Conservation (phyloP, 805 yeast genomes). For the Candida arabinofermentans region DNA sequence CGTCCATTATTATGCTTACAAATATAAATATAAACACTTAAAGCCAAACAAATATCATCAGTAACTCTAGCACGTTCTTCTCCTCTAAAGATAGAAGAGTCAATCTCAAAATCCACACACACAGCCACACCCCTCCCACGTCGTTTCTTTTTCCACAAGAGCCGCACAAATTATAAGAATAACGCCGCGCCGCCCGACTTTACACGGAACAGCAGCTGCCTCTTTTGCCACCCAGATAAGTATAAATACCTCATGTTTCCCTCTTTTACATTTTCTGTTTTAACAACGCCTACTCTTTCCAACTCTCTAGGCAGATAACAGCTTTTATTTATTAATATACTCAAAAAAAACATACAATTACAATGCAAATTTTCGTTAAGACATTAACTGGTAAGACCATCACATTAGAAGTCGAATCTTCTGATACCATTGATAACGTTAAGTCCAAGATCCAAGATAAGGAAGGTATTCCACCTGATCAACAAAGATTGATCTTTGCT, state of each 20-base stretch:
- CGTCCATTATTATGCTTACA: no score
- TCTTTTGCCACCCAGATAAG: constrained; percentile 24
- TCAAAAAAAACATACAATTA: no score
- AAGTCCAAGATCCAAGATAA: constrained; percentile 41
- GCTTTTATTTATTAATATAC: no score
- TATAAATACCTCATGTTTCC: constrained; percentile 20
- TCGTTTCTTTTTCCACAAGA: background rate
- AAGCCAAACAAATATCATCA: no score
- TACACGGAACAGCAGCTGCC: background rate
- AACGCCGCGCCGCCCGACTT: background rate
- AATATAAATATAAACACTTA: no score
- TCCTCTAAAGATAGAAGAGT: no score
- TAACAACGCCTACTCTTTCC: background rate
- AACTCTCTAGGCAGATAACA: no score
- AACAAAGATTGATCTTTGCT: constrained; percentile 39
- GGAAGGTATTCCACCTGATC: constrained; percentile 42
- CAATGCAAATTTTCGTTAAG: constrained; percentile 92
- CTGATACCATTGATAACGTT: constrained; percentile 42
- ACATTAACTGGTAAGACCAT: constrained; percentile 89
- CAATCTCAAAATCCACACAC: no score
- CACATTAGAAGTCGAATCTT: constrained; percentile 66
- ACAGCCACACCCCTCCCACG: no score
- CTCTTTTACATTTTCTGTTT: background rate
- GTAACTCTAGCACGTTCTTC: no score
- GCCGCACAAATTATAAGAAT: background rate